A percentile compares a stretch with the other conserved stretches of the same genome.
phyloP scores from a whole-genome alignment of 2,329 filamentous ascomycete genomes.

The Cladosporium sp. region DNA sequence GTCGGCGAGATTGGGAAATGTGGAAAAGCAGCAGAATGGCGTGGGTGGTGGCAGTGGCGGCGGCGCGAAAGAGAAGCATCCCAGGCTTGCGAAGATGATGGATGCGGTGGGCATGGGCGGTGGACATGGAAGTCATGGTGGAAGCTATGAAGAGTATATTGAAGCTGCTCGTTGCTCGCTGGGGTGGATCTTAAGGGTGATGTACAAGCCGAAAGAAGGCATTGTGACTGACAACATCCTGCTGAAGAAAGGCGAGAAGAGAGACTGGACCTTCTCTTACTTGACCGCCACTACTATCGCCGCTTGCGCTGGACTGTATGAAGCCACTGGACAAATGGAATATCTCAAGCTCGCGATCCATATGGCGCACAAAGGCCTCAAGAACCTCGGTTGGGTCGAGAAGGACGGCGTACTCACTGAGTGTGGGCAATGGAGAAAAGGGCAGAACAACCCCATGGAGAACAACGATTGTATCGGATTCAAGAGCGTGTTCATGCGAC shows the following conservation, averaged over 20 bases:
- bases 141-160: conserved; percentile 16
- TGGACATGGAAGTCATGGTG: background rate
- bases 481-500: conserved; percentile 25
- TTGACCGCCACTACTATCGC: conserved; percentile 26
- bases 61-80: conserved; percentile 9
- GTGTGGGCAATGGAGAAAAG: conserved; percentile 22
- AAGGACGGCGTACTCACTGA: conserved; percentile 24
- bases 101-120: background rate
- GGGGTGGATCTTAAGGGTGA: conserved; percentile 25
- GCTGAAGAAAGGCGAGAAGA: conserved; percentile 19
- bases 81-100: conserved; percentile 14
- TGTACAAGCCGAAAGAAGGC: conserved; percentile 22
- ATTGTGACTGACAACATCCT: conserved; percentile 26
- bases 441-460: conserved; percentile 21
- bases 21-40: conserved; percentile 9
- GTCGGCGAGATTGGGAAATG: conserved; percentile 20
- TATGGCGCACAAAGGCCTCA: conserved; percentile 23
- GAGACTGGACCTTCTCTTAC: conserved; percentile 28
- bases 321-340: conserved; percentile 16
- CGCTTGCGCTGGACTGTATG: conserved; percentile 21
- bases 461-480: conserved; percentile 28
- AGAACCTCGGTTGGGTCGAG: conserved; percentile 24
- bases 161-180: conserved; percentile 22
- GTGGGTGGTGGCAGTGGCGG: background rate
- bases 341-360: conserved; percentile 24